phyloP scores from a whole-genome alignment of 140 eudicot genomes.

The Cichorium intybus region DNA sequence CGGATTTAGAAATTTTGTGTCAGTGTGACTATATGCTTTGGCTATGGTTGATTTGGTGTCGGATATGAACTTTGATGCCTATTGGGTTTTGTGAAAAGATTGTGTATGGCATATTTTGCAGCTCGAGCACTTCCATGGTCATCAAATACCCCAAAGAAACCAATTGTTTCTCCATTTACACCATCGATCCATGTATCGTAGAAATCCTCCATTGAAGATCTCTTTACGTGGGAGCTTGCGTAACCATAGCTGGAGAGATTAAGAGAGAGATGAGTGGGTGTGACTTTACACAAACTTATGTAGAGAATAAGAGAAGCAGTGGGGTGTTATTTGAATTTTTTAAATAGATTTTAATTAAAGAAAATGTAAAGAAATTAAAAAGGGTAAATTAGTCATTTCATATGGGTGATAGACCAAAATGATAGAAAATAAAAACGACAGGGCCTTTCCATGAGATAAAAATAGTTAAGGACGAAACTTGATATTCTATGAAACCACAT shows the following conservation, averaged over 20 bases:
- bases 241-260: constrained; percentile 93
- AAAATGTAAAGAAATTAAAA: no score
- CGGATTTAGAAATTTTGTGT: constrained; percentile 80
- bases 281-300: no score
- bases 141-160: constrained; percentile 97
- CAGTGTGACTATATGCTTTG: constrained; percentile 84
- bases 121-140: constrained; percentile 99
- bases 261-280: no score
- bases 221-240: constrained; percentile 89
- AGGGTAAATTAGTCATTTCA: no score
- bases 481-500: no score
- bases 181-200: constrained; percentile 90
- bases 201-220: constrained; percentile 97
- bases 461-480: no score
- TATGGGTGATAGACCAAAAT: no score
- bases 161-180: constrained; percentile 76
- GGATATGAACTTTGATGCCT: constrained; percentile 80
- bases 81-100: constrained; percentile 78
- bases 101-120: constrained; percentile 85
- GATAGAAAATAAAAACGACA: no score
- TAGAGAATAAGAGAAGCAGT: no score
- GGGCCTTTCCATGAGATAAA: no score
- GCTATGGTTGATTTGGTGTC: constrained; percentile 96
- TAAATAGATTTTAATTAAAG: no score
- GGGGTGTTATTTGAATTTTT: no score